Evolutionary conservation across 1,284 basidiomycete genomes (phyloP).

Genomic region (Leccinum colubrinum): DNA sequence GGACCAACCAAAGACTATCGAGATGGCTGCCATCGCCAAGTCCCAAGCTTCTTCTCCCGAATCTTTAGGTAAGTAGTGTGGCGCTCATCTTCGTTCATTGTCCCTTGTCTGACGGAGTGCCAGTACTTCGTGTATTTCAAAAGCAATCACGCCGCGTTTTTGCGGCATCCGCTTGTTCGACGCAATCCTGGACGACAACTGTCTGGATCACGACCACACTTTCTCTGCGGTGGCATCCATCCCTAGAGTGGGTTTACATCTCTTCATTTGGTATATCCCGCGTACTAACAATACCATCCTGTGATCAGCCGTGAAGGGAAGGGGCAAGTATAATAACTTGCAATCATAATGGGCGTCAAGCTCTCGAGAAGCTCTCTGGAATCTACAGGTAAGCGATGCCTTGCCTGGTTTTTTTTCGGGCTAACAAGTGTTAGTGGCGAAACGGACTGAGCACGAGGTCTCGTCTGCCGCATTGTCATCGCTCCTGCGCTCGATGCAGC

Average conservation of each 20-base stretch:
- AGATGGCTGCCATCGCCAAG: background rate
- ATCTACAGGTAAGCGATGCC: background rate
- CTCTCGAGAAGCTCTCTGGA: background rate
- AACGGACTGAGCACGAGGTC: background rate
- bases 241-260: constrained; percentile 5
- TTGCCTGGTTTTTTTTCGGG: background rate
- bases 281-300: constrained; percentile 2
- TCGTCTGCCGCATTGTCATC: background rate
- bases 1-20: constrained; percentile 4
- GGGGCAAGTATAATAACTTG: constrained; percentile 1
- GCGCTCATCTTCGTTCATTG: background rate
- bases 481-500: background rate
- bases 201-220: constrained; percentile 3
- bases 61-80: constrained; percentile 13
- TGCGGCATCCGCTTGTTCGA: constrained; percentile 10
- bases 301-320: constrained; percentile 1
- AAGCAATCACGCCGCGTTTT: constrained; percentile 1
- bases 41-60: background rate
- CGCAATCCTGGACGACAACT: background rate
- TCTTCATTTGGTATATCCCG: background rate
- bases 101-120: constrained; percentile 9
- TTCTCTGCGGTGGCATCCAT: background rate
- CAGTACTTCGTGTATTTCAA: constrained; percentile 1
- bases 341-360: background rate
- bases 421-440: background rate